Base-by-base conservation (phyloP, 495 filamentous ascomycete species). In the Glonium stellatum region DNA sequence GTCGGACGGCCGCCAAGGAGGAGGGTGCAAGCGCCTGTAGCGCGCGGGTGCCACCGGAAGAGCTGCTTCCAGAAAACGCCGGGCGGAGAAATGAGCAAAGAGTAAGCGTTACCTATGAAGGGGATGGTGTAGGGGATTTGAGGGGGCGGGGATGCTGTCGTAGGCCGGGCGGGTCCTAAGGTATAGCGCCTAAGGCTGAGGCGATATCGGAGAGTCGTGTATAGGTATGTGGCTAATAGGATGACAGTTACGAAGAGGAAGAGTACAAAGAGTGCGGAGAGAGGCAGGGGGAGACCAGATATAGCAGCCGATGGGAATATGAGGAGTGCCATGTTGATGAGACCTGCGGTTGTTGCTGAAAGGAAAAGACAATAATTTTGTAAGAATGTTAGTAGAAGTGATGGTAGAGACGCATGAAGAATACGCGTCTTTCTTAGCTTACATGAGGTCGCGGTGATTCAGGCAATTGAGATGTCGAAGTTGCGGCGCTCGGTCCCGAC, bases 101-200 rank as follows among this genome's bases (percentile, higher is more conserved):
- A 36, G 25, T 59, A 27, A 18, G 65, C 63, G 31, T 59, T 63
- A 31, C 67, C 67, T 2, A 69, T 58, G 18, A 48, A 64, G 25
- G 67, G 67, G 10, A 67, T 15, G n/a, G 60, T 60, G 44, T 67
- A 69, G 21, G 67, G 67, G 35, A 69, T 59, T 23, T 61, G 67
- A 8, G 65, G 58, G 9, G 64, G 65, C 22, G 36, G 42, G 12
- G 10, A 4, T 13, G 55, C 11, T 25, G 53, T 57, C 9, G 39
- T 25, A 11, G 55, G 23, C 3, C 27, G 27, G 36, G 55, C 35
- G 39, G 18, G 18, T 2, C 4, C 39, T 13, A 11, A 44, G 39
- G 39, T 44, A n/a, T 25, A 46, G 13, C 9, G 9, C 18, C 39
- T 35, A 18, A 25, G 22, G 37, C 18, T 41, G 35, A 57, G 55